Base-by-base conservation (phyloP, 2,329 filamentous ascomycete genomes). In the Arthrinium puccinioides region DNA sequence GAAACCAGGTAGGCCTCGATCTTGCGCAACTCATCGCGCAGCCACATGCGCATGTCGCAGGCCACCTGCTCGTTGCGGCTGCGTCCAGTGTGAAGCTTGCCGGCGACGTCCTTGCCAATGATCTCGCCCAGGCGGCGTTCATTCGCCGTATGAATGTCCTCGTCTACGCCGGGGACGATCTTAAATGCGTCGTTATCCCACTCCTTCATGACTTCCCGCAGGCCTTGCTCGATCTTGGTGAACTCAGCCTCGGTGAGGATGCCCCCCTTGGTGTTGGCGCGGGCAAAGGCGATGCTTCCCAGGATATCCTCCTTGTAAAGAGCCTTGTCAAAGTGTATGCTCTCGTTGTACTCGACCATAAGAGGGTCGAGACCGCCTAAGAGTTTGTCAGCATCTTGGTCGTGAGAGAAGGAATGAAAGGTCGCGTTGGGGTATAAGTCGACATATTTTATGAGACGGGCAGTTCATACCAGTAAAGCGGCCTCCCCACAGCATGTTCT, bases 41-140 rank as follows among this genome's bases (percentile, higher is more conserved):
- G 64, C 87, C 87, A 96, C 59, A 95, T 69, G 43, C 87, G 81
- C 84, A 95, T 90, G 53, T 94, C 87, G 16, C 83, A 89, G 32
- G 82, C 87, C 39, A 94, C 79, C 64, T 95, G 88, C 63, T 96
- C 88, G 55, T 95, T 95, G 50, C 88, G 76, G 59, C 83, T 89
- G 36, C 89, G 82, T 29, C 82, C 82, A 3, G 88, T 95, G 63
- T 95, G 89, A 40, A 95, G 75, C 67, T 95, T 95, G 18, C 89
- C 87, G 1, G 82, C 87, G 40, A 84, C 79, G 19, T 88, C 77
- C 60, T 84, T 89, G 52, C 88, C 87, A 44, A 95, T 89, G 44
- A 95, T 74, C 67, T 95, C 88, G 36, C 85, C 83, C 2, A 87
- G 62, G 3, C 82, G 74, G 38, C 82, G 44, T 14, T 50, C 47